These are phyloP conservation scores for Aspergillus pseudotamarii DNA, from an alignment of 2,329 filamentous ascomycete genomes.

Conservation along the genomic window DNA sequence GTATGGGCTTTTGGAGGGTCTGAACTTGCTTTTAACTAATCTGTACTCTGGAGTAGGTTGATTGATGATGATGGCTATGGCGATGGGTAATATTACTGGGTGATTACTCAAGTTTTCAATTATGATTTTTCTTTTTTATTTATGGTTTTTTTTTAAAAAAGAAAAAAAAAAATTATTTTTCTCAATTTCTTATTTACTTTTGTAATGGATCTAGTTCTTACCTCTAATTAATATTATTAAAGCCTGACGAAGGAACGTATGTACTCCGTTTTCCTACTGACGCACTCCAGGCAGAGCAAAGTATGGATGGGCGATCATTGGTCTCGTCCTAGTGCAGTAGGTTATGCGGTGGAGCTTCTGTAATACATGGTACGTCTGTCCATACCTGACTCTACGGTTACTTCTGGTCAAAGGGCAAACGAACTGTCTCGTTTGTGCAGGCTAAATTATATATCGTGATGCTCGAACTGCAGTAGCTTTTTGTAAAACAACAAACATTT, in stretches of 20 bases:
- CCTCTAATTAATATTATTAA: slow-evolving; percentile 6
- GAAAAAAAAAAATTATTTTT: not conserved
- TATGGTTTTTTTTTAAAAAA: slow-evolving; percentile 2
- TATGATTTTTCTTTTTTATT: slow-evolving; percentile 1
- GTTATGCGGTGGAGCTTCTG: slow-evolving; percentile 5
- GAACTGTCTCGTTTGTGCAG: not conserved
- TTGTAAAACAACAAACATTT: too few relatives aligned
- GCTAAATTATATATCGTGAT: not conserved
- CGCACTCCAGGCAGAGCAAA: slow-evolving; percentile 1
- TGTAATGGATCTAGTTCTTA: slow-evolving; percentile 2
- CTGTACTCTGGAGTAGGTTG: not conserved
- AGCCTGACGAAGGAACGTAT: not conserved
- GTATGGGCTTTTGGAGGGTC: not conserved
- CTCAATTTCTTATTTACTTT: not conserved
- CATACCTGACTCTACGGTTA: not conserved
- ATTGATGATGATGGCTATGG: not conserved
- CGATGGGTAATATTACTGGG: slow-evolving; percentile 6
- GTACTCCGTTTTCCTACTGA: slow-evolving; percentile 8
- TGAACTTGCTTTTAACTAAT: slow-evolving; percentile 3
- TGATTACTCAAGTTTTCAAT: slow-evolving; percentile 6
- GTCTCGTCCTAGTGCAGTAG: slow-evolving; percentile 2
- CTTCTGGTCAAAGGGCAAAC: not conserved
- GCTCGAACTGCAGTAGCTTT: not conserved
- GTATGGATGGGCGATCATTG: slow-evolving; percentile 3
- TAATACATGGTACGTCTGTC: not conserved